Base-by-base conservation (phyloP, 1,284 basidiomycete genomes). In the Rugosomyces carneus region DNA sequence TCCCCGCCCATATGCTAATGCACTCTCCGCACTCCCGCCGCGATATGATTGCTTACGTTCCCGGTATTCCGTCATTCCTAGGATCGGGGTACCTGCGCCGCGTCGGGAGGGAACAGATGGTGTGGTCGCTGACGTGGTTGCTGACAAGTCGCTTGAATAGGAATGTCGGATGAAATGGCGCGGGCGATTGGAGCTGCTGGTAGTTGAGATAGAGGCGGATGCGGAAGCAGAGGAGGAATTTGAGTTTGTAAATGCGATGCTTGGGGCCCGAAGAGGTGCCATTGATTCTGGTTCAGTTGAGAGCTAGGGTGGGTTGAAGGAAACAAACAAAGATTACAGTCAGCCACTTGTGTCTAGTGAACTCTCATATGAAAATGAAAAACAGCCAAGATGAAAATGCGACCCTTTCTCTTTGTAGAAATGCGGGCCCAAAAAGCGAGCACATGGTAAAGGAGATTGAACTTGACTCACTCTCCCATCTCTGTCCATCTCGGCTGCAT, bases 391-490 rank as follows among this genome's bases (percentile, higher is more conserved):
- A 27, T 16, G 21, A 41, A 42, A 19, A 38, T 3, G 27, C 27
- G 7, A 40, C 41, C 23, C 47, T 24, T 11, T n/a, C 29, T 15
- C 3, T 15, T n/a, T 23, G 40, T 44, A 27, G 29, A 41, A 39
- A 36, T 11, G 31, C 4, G 15, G 31, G 13, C 15, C 18, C 35
- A 27, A 24, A 39, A 19, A 34, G n/a, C 5, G 20, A 38, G n/a
- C 15, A 10, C 23, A 35, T 31, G 32, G 20, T 31, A 47, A 45
- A 24, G 42, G 16, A 24, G 29, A 41, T 20, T 38, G 45, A 26
- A 21, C 13, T 16, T 24, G 37, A 44, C 69, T 29, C 49, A 80
- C 78, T 63, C 66, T 67, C 48, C 68, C 72, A 39, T 76, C 72
- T 34, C 45, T 68, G 56, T 51, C 61, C 60, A 51, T 59, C n/a